Base-by-base conservation (phyloP, 306 rosid species). In the Potentilla sterilis region DNA sequence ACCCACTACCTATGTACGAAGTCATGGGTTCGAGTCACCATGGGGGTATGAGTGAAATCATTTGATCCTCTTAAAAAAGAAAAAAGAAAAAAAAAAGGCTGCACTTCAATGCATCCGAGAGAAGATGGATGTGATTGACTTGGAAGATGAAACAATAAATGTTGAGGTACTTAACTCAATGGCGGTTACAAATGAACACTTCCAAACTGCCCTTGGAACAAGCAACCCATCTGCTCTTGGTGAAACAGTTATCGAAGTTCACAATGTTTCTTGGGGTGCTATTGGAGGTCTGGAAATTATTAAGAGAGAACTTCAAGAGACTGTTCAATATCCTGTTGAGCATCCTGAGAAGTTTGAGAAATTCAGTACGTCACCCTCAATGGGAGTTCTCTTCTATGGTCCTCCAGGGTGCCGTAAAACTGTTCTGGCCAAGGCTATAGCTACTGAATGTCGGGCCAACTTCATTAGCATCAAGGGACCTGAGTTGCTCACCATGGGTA, bases 371-470 rank as follows among this genome's bases (percentile, higher is more conserved):
- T 81, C 84, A 10, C 84, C 84, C 7, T 81, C 77, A 2, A 81
- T 62, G 66, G 84, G 84, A 52, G 84, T 76, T 72, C 87, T 84
- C 57, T 80, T 84, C 68, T 84, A 84, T 74, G 84, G 87, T n/a
- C 87, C 87, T 79, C 87, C 84, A 21, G 84, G 84, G 18, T 81
- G 84, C 57, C 75, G 84, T 7, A 81, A 81, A 70, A 81, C 84
- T 11, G 78, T 81, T 71, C 66, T 81, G 46, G 84, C 81, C 70
- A 76, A 81, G 62, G 84, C 81, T 72, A 76, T 81, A 62, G 87
- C 87, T 22, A 83, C 80, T 77, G 87, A 83, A 62, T 83, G 87
- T 57, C 84, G 80, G 74, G 81, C 84, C 0, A 81, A 81, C 66
- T 81, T 81, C 81, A 81, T 81, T 38, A 81, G 84, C 49, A 70